Percentiles rank a stretch among this genome's conserved stretches.
phyloP scores from a whole-genome alignment of 305 asterid species.

The Euphrasia arctica region DNA sequence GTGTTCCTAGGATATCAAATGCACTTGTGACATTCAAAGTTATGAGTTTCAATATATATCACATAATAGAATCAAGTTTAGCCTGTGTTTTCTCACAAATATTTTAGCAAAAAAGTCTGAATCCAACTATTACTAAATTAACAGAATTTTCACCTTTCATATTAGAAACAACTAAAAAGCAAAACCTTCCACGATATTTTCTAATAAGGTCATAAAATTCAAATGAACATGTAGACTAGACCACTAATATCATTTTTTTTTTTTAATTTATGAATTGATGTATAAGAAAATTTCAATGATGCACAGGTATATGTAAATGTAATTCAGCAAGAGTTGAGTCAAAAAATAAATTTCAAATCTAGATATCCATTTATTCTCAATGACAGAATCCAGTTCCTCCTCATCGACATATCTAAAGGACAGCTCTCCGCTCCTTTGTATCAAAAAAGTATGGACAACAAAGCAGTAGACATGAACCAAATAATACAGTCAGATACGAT shows the following conservation, averaged over 20 bases:
- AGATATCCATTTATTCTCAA: neutral
- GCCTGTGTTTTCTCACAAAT: neutral
- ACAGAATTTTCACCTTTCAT: neutral
- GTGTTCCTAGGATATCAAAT: no score
- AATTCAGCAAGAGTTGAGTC: neutral
- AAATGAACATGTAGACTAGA: neutral
- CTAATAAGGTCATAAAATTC: neutral
- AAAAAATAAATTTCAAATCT: slow-evolving; percentile 7
- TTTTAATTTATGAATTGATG: neutral
- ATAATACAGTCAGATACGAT: neutral
- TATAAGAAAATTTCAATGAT: neutral
- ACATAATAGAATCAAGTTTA: neutral
- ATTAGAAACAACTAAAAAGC: neutral
- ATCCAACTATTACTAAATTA: no score
- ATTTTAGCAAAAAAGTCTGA: no score
- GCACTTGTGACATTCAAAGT: no score
- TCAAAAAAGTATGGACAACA: neutral
- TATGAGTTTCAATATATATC: no score
- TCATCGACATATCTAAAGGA: slow-evolving; percentile 18
- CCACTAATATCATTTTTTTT: neutral
- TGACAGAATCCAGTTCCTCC: slow-evolving; percentile 3
- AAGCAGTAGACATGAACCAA: neutral
- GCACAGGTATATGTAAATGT: neutral
- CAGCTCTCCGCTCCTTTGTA: slow-evolving; percentile 1
- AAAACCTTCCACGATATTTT: neutral